These are phyloP conservation scores for Cenchrus americanus DNA, from an alignment of 176 grass and related monocot genomes.

Conservation along the genomic window DNA sequence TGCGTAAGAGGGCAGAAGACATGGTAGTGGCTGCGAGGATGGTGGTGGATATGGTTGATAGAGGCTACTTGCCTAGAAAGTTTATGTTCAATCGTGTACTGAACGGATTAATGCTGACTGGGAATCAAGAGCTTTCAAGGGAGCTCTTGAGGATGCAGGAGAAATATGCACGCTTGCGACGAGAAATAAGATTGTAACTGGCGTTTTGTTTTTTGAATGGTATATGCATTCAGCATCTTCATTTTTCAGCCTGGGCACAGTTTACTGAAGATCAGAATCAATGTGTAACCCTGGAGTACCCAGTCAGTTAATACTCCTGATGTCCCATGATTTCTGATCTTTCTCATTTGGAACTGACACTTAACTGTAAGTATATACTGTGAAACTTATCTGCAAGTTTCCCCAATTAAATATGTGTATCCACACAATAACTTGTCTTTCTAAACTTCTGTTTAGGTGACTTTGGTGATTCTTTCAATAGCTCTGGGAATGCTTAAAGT, in stretches of 20 bases:
- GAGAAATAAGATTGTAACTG: conserved; percentile 70
- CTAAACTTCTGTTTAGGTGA: neutral
- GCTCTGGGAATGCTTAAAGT: neutral
- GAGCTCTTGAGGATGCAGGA: conserved; percentile 88
- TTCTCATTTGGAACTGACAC: conserved; percentile 3
- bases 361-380: conserved; percentile 7
- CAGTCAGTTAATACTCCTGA: neutral
- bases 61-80: conserved; percentile 88
- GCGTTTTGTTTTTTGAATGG: neutral
- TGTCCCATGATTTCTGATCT: neutral
- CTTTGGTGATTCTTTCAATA: neutral
- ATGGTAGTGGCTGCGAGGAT: conserved; percentile 75
- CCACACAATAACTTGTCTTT: neutral
- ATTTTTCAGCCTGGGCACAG: neutral
- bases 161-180: conserved; percentile 55
- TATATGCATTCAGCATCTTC: neutral
- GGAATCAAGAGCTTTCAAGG: conserved; percentile 80
- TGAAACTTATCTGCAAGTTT: neutral
- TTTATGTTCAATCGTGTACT: conserved; percentile 92
- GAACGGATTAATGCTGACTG: conserved; percentile 80
- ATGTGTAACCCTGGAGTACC: neutral
- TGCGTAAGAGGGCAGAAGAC: conserved; percentile 76
- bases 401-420: conserved; percentile 16
- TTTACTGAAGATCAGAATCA: neutral
- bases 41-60: conserved; percentile 84